Conservation (phyloP, 2,329 filamentous ascomycete genomes). For the Triangularia setosa region DNA sequence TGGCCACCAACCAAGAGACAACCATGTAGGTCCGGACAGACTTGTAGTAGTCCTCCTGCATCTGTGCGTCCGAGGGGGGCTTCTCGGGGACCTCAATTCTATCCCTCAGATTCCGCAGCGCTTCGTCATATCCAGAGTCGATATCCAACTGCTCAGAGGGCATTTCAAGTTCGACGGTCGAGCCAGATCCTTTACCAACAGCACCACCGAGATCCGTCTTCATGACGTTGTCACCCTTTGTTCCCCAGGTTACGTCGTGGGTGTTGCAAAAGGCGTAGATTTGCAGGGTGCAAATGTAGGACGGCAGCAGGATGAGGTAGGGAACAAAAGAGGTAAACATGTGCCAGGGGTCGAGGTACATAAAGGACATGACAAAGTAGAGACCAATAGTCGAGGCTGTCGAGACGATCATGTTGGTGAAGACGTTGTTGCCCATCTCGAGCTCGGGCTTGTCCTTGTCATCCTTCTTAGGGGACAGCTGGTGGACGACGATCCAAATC, state of each 20-base stretch:
- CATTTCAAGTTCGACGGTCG: slow-evolving; percentile 93
- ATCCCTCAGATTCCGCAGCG: slow-evolving; percentile 91
- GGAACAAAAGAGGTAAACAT: slow-evolving; percentile 90
- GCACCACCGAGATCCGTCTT: slow-evolving; percentile 89
- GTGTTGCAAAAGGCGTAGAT: slow-evolving; percentile 99
- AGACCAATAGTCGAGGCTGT: slow-evolving; percentile 85
- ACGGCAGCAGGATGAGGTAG: slow-evolving; percentile 89
- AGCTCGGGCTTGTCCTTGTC: slow-evolving; percentile 42
- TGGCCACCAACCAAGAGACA: slow-evolving; percentile 86
- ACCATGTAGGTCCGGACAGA: slow-evolving; percentile 98
- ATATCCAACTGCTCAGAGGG: slow-evolving; percentile 97
- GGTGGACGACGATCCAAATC: slow-evolving; percentile 83
- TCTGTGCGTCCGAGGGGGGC: slow-evolving; percentile 66
- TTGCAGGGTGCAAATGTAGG: slow-evolving; percentile 94
- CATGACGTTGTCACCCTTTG: slow-evolving; percentile 95
- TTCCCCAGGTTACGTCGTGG: slow-evolving; percentile 98
- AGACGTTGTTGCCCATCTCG: slow-evolving; percentile 76
- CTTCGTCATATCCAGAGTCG: slow-evolving; percentile 95
- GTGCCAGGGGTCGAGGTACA: slow-evolving; percentile 98
- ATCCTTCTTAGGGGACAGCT: slow-evolving; percentile 54
- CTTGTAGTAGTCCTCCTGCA: slow-evolving; percentile 98
- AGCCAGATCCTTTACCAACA: slow-evolving; percentile 61
- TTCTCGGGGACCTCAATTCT: slow-evolving; percentile 72
- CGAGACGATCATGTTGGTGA: slow-evolving; percentile 91
- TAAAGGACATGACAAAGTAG: slow-evolving; percentile 93